Conservation (phyloP, 1,139 yeast species). For the Suhomyces terraborum region DNA sequence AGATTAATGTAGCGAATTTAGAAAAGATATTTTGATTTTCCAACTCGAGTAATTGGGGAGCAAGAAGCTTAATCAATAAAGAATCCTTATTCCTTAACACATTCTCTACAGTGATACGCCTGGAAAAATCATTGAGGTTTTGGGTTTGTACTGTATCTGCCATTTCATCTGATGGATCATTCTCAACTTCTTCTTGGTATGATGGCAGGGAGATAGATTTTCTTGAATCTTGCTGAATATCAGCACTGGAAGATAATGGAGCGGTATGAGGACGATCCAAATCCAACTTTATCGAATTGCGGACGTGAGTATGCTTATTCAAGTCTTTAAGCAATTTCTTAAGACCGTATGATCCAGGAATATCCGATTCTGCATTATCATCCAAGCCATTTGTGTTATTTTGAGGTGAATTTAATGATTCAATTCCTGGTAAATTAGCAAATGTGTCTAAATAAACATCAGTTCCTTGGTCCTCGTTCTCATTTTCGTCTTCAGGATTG, state of each 20-base stretch:
- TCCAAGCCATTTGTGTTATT: slow-evolving; percentile 26
- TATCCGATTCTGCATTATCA: slow-evolving; percentile 16
- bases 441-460: slow-evolving; percentile 28
- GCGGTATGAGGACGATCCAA: slow-evolving; percentile 7
- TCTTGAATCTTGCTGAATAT: neutral
- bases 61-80: slow-evolving; percentile 9
- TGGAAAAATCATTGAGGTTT: neutral
- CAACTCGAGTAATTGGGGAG: slow-evolving; percentile 19
- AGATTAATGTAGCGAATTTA: slow-evolving; percentile 29
- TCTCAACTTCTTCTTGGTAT: too few species aligned
- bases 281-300: slow-evolving; percentile 6
- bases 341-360: slow-evolving; percentile 38
- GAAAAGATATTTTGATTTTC: slow-evolving; percentile 11
- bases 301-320: slow-evolving; percentile 28
- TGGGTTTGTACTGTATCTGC: neutral
- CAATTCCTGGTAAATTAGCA: slow-evolving; percentile 36
- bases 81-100: slow-evolving; percentile 5
- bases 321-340: slow-evolving; percentile 37
- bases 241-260: neutral
- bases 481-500: neutral
- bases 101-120: neutral
- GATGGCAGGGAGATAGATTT: slow-evolving; percentile 1
- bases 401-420: slow-evolving; percentile 26
- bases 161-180: neutral
- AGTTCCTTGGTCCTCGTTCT: slow-evolving; percentile 5